These are phyloP conservation scores for Blastobotrys parvus DNA, from an alignment of 805 yeast genomes.

Conservation along the genomic window DNA sequence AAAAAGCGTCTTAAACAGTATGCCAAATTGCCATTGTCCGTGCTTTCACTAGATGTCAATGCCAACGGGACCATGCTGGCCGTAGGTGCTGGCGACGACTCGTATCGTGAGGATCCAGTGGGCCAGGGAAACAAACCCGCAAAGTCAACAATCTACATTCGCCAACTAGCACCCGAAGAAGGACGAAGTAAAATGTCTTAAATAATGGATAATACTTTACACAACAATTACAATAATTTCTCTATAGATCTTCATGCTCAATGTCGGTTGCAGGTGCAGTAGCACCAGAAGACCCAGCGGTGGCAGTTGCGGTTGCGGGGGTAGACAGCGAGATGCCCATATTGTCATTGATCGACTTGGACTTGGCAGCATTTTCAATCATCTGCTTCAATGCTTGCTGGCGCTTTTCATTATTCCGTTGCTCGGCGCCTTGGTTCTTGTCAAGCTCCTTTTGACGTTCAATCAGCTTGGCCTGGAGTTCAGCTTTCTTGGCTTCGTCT, in stretches of 20 bases:
- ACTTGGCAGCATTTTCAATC: conserved; percentile 4
- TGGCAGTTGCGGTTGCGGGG: background rate
- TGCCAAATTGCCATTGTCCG: conserved; percentile 31
- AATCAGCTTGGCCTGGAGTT: background rate
- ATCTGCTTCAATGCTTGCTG: conserved; percentile 3
- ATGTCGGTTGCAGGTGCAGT: background rate
- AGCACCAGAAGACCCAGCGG: background rate
- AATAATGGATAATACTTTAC: background rate
- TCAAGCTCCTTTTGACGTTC: background rate
- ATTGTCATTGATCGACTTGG: background rate
- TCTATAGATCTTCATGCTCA: background rate
- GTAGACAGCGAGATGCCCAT: background rate
- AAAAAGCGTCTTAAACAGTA: conserved; percentile 38
- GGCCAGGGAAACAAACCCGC: background rate
- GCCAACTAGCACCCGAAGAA: background rate
- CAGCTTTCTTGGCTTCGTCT: conserved; percentile 1
- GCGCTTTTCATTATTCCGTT: background rate
- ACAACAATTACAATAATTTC: background rate
- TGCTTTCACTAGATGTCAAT: conserved; percentile 33
- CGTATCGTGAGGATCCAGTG: conserved; percentile 31
- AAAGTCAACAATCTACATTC: background rate
- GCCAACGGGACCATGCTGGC: conserved; percentile 30
- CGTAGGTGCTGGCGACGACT: conserved; percentile 43
- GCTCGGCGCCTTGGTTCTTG: background rate
- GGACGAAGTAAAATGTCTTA: background rate